phyloP scores from a whole-genome alignment of 1,284 basidiomycete genomes.

The Anthracocystis setariae region DNA sequence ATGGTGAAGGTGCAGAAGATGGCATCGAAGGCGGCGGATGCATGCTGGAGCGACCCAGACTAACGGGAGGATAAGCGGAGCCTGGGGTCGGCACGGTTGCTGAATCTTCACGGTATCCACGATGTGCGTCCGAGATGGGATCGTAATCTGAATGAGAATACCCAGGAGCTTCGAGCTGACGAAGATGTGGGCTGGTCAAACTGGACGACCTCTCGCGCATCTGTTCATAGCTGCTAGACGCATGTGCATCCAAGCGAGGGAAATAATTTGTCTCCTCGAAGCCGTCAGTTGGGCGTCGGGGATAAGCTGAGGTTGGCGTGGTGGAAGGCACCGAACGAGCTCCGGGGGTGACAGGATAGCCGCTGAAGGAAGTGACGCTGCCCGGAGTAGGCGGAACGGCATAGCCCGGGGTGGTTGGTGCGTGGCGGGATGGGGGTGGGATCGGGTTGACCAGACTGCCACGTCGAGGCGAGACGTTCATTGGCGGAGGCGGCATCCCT shows the following conservation, averaged over 20 bases:
- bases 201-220: conserved; percentile 16
- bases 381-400: conserved; percentile 34
- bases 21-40: conserved; percentile 26
- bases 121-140: not conserved
- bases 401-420: conserved; percentile 17
- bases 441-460: conserved; percentile 15
- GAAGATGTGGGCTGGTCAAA: conserved; percentile 27
- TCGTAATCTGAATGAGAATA: conserved; percentile 7
- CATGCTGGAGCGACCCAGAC: conserved; percentile 4
- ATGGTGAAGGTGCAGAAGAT: conserved; percentile 10
- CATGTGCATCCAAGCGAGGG: conserved; percentile 14
- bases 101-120: conserved; percentile 4
- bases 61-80: conserved; percentile 9
- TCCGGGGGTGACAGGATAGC: conserved; percentile 34
- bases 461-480: conserved; percentile 26
- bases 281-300: conserved; percentile 7
- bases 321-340: conserved; percentile 29
- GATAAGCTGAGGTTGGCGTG: conserved; percentile 19
- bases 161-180: conserved; percentile 8
- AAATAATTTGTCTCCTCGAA: conserved; percentile 42
- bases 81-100: conserved; percentile 15
- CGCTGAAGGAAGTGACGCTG: conserved; percentile 16
- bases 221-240: conserved; percentile 3
- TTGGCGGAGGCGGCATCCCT: conserved; percentile 36
- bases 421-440: conserved; percentile 7